These are phyloP conservation scores for Shiraia bambusicola DNA, from an alignment of 2,329 filamentous ascomycete species.

Conservation along the genomic window DNA sequence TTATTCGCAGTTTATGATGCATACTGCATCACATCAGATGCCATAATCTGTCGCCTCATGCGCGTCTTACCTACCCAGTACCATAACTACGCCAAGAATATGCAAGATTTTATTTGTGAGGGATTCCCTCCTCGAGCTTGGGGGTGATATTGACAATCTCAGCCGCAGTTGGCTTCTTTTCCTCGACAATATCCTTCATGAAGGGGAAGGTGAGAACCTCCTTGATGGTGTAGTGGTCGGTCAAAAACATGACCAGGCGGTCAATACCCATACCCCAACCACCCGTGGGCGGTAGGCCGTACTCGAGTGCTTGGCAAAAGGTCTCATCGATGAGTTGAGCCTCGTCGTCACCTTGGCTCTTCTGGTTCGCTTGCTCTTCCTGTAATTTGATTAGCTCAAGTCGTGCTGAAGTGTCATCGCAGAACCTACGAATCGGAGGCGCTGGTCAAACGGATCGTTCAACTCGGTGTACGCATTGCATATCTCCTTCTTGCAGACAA, in stretches of 20 bases:
- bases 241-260: conserved; percentile 92
- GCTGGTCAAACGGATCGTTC: conserved; percentile 94
- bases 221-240: conserved; percentile 92
- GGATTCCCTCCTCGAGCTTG: too few species aligned
- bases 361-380: conserved; percentile 86
- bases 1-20: too few species aligned
- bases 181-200: conserved; percentile 72
- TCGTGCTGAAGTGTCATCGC: neutral
- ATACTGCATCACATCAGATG: too few species aligned
- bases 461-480: conserved; percentile 97
- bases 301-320: conserved; percentile 88
- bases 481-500: conserved; percentile 97
- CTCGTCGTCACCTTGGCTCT: conserved; percentile 95
- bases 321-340: conserved; percentile 95
- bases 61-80: too few species aligned
- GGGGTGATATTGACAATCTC: conserved; percentile 55
- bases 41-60: too few species aligned
- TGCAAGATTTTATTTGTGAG: too few species aligned
- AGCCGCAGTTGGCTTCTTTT: conserved; percentile 54
- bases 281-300: conserved; percentile 84
- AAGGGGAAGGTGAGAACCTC: conserved; percentile 96
- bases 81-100: too few species aligned
- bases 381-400: conserved; percentile 8
- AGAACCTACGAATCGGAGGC: conserved; percentile 61
- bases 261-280: conserved; percentile 98